Conservation (phyloP, 179 eudicot genomes). For the Sideroxylon spinosum region DNA sequence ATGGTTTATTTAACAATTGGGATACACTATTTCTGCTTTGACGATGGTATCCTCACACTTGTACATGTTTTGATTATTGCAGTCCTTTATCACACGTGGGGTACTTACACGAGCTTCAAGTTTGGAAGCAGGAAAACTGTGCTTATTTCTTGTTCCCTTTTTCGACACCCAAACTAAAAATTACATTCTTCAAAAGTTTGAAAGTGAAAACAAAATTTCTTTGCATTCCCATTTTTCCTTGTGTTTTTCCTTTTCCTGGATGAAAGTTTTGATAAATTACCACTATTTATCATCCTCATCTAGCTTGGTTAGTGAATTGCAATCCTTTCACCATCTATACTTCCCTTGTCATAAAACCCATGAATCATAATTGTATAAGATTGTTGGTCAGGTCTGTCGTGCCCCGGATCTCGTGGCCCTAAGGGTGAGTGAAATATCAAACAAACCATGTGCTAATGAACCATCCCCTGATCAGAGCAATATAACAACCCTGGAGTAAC, state of each 20-base stretch:
- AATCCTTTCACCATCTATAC: constrained; percentile 33
- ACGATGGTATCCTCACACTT: constrained; percentile 8
- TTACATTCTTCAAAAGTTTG: too few relatives aligned
- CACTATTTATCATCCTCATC: neutral
- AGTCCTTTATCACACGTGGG: constrained; percentile 80
- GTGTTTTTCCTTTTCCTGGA: too few relatives aligned
- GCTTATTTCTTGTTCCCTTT: constrained; percentile 15
- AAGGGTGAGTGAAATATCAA: too few relatives aligned
- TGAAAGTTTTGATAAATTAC: too few relatives aligned
- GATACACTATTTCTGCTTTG: neutral
- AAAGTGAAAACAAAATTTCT: too few relatives aligned
- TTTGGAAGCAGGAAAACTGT: constrained; percentile 24
- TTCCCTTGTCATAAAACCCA: constrained; percentile 52
- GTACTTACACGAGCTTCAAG: constrained; percentile 57
- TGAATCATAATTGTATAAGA: constrained; percentile 77
- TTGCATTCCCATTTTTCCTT: too few relatives aligned
- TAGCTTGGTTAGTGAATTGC: neutral
- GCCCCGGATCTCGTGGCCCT: too few relatives aligned
- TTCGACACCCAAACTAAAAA: neutral
- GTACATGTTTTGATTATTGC: constrained; percentile 28
- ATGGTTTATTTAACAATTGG: too few relatives aligned
- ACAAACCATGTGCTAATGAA: too few relatives aligned
- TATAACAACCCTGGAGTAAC: too few relatives aligned
- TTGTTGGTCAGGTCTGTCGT: constrained; percentile 54
- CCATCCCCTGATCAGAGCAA: too few relatives aligned